Base-by-base conservation (phyloP, 108 stramenopile species). In the Cyclotella kingstonii region DNA sequence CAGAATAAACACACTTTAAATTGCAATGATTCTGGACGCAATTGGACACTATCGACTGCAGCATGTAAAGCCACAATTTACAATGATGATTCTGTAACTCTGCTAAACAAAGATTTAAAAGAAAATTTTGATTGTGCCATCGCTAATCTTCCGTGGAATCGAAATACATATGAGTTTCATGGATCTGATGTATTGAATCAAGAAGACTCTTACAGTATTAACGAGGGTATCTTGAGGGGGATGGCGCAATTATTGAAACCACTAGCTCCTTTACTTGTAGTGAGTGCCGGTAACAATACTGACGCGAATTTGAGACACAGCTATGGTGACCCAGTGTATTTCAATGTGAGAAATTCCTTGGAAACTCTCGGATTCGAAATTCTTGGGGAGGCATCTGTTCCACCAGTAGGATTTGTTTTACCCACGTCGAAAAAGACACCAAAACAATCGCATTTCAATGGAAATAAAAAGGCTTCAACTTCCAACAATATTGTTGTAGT, bases 81-180 rank as follows among this genome's bases (percentile, higher is more conserved):
- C 38, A n/a, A 39, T 25, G 53, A 25, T 38, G 54, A 64, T 45
- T 53, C 61, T 5, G 45, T 22, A 25, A 15, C 38, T 21, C 47
- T 63, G 7, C 19, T 19, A 17, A 17, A 58, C 8, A 39, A 21
- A 18, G 34, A 30, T n/a, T 40, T 23, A 23, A 38, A 18, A 9
- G 17, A 19, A 35, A 21, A 10, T 35, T 81, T 63, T 66, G 74
- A 78, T 62, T 84, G 81, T 42, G 81, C 79, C 10, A 80, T 82
- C 38, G 48, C 81, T 14, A 87, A 84, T 66, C 54, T 87, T 5
- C 86, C 86, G 1, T 87, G 86, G 86, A 77, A 76, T 33, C 71
- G 77, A 0, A 79, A 69, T 42, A 67, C 60, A 5, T 57, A 44
- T 39, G 65, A 60, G 34, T 54, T 44, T 41, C 9, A 45, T 30